These are phyloP conservation scores for Penicillium concentricum DNA, from an alignment of 2,329 filamentous ascomycete species.

Conservation along the genomic window DNA sequence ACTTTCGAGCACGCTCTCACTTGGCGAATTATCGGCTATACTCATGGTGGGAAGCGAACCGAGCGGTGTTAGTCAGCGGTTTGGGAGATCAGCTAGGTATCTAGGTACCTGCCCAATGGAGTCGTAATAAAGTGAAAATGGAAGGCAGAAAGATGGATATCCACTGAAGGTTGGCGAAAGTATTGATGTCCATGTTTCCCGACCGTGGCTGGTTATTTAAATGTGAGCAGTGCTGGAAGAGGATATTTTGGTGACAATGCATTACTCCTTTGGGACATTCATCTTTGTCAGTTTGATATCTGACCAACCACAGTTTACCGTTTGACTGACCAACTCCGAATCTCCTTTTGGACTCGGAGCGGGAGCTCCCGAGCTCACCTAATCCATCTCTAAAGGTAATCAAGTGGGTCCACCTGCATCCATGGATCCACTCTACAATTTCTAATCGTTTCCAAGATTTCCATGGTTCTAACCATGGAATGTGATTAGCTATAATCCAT, in stretches of 20 bases:
- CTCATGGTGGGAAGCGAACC: background rate
- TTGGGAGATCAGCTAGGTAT: too few relatives aligned
- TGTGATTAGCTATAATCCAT: background rate
- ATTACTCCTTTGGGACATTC: background rate
- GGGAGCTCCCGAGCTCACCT: background rate
- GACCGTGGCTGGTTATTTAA: background rate
- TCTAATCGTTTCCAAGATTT: background rate
- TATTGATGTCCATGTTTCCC: background rate
- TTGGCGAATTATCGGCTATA: background rate
- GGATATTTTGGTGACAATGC: background rate
- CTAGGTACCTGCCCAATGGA: background rate
- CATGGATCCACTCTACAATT: background rate
- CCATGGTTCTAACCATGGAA: background rate
- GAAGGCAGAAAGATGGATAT: background rate
- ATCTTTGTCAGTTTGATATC: background rate
- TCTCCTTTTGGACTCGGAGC: background rate
- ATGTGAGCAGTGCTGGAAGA: background rate
- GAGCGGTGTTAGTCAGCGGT: background rate
- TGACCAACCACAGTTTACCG: background rate
- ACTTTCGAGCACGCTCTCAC: background rate
- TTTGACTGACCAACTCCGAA: background rate
- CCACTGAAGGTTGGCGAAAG: background rate
- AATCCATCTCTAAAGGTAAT: background rate
- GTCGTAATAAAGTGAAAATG: background rate
- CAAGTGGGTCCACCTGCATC: background rate